Evolutionary conservation across 768 basidiomycete species (phyloP).

Genomic region (Boletus reticuloceps): DNA sequence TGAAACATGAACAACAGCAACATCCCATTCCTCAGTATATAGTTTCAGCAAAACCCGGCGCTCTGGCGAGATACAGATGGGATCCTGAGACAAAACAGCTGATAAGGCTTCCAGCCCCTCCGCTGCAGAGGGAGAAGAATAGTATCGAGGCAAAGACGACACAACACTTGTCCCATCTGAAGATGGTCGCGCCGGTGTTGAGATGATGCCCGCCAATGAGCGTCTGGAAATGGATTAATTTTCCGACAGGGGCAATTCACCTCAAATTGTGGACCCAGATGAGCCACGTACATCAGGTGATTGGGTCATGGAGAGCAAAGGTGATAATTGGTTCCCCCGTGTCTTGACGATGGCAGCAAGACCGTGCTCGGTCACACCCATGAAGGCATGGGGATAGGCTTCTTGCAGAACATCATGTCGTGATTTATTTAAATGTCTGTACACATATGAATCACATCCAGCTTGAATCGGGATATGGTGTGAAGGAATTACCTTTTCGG

Average conservation of each 20-base stretch:
- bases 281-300: background rate
- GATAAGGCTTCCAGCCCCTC: background rate
- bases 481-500: background rate
- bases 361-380: no score
- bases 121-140: background rate
- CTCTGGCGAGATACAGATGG: slow-evolving; percentile 13
- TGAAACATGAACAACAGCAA: no score
- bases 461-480: no score
- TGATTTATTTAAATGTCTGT: background rate
- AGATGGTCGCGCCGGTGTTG: background rate
- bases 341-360: no score
- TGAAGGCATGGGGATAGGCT: no score
- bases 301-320: background rate
- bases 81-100: background rate
- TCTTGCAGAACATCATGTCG: background rate
- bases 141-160: slow-evolving; percentile 10
- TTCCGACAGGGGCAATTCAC: background rate
- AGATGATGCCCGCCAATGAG: background rate
- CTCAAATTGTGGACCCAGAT: background rate
- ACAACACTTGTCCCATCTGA: slow-evolving; percentile 15
- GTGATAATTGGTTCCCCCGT: background rate
- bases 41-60: background rate
- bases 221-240: background rate
- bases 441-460: no score
- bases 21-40: background rate